Base-by-base conservation (phyloP, 345 rosid species). In the Corchorus capsularis region DNA sequence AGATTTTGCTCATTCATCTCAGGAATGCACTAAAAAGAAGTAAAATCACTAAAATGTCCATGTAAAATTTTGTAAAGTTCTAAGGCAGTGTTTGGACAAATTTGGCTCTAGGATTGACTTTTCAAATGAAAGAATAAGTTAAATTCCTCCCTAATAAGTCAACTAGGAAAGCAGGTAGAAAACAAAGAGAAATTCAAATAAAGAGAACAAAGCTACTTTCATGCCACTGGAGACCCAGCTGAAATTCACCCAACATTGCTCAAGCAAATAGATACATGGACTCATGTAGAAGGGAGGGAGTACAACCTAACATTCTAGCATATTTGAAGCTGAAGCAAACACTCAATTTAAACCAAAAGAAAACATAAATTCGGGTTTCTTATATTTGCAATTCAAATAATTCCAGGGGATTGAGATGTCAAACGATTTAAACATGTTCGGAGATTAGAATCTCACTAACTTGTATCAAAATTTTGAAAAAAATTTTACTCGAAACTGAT, bases 161-260 rank as follows among this genome's bases (percentile, higher is more conserved):
- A 50, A 50, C 59, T 15, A 50, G 8, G 3, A 50, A 32, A 69
- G 19, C 47, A 32, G 46, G 27, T 16, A 47, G 4, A 22, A 15
- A 60, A 7, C 20, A 54, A 54, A 5, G 11, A 43, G 47, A 5
- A 19, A 20, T 46, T 68, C 41, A 47, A 22, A 49, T 49, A 27
- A 32, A 22, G 49, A 68, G 15, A 47, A 6, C 37, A 32, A 69
- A 22, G 56, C 59, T 68, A 14, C 37, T 47, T 68, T 19, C 37
- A 14, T 27, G 41, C 35, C 14, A 56, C 20, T 27, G 57, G 39
- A 68, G 15, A 15, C 55, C 27, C 4, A 39, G 41, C 45, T 50
- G 59, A 49, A 16, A 69, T 32, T 49, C 72, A 69, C 8, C 39
- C 56, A 16, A 69, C 59, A 50, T 22, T 15, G 43, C 72, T 49